Evolutionary conservation across 2,329 filamentous ascomycete genomes (phyloP).

Genomic region (Cercospora berteroae): DNA sequence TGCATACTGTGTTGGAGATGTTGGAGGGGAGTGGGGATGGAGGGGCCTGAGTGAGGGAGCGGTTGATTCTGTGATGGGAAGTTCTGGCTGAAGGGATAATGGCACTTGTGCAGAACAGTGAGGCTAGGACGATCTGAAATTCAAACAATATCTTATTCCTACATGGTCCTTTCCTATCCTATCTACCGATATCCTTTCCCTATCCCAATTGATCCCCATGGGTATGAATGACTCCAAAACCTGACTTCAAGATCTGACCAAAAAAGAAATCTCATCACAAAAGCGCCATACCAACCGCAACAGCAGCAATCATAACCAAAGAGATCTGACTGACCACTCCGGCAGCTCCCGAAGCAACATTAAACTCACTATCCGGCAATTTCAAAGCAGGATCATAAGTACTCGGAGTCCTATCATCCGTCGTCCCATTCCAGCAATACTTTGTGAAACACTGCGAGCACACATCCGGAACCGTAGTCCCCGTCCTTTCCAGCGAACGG

Average conservation of each 20-base stretch:
- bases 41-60: too few species aligned
- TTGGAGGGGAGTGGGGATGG: background rate
- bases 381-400: slow-evolving; percentile 33
- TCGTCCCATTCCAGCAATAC: slow-evolving; percentile 94
- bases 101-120: background rate
- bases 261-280: background rate
- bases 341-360: slow-evolving; percentile 17
- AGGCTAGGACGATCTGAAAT: background rate
- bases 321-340: slow-evolving; percentile 1
- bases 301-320: slow-evolving; percentile 6
- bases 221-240: background rate
- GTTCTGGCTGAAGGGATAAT: too few species aligned
- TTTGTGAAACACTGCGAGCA: slow-evolving; percentile 73
- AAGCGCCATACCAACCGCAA: slow-evolving; percentile 1
- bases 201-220: background rate
- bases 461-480: slow-evolving; percentile 64
- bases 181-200: background rate
- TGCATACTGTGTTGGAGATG: slow-evolving; percentile 1
- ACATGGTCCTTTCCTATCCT: background rate
- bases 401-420: slow-evolving; percentile 35
- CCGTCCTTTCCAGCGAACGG: slow-evolving; percentile 70
- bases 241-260: background rate
- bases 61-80: too few species aligned
- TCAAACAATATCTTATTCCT: background rate
- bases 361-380: slow-evolving; percentile 17